phyloP scores from a whole-genome alignment of 148 eudicot species.

The Rhododendron kiyosumense region DNA sequence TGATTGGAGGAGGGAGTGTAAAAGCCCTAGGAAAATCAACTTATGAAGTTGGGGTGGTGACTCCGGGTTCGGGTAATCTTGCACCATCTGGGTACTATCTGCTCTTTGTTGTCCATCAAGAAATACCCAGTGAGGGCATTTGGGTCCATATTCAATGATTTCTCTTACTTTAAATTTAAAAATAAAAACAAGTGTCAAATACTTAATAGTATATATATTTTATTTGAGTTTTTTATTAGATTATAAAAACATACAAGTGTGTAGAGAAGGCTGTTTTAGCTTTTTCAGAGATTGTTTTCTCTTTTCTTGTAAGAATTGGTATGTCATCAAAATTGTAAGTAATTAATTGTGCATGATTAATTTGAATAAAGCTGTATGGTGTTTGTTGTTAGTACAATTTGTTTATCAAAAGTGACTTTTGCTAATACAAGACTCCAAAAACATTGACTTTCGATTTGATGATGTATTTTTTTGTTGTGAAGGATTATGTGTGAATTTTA shows the following conservation, averaged over 20 bases:
- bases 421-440: background rate
- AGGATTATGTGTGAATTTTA: no score
- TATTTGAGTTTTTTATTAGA: no score
- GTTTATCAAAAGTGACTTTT: no score
- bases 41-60: slow-evolving; percentile 20
- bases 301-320: background rate
- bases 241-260: background rate
- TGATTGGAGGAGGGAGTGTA: slow-evolving; percentile 11
- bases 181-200: no score
- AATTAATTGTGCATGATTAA: background rate
- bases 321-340: background rate
- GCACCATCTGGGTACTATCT: slow-evolving; percentile 60
- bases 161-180: no score
- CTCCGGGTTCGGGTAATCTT: slow-evolving; percentile 34
- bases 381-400: background rate
- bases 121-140: slow-evolving; percentile 58
- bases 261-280: no score
- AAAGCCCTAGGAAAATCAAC: background rate
- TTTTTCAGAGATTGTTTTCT: background rate
- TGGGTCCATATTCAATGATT: slow-evolving; percentile 52
- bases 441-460: no score
- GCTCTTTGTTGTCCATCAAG: slow-evolving; percentile 50
- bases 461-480: no score
- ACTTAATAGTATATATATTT: no score
- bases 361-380: background rate